Evolutionary conservation across 768 basidiomycete genomes (phyloP).

Genomic region (Trametes coccinea): DNA sequence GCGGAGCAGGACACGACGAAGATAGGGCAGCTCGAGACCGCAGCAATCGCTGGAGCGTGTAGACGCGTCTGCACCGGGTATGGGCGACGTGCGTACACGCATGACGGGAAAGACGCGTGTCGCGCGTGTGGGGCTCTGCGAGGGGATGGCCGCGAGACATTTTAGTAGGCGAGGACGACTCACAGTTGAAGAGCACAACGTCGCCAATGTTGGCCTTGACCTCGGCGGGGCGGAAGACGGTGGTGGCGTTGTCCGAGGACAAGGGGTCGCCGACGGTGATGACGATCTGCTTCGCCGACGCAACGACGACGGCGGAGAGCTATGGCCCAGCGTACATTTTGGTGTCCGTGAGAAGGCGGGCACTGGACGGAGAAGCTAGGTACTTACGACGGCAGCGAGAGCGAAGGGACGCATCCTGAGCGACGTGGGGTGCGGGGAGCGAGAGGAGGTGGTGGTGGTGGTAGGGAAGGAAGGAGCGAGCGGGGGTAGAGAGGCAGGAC

Average conservation of each 20-base stretch:
- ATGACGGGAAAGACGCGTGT: too few relatives aligned
- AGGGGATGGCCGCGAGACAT: too few relatives aligned
- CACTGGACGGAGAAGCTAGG: neutral
- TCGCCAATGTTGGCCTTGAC: conserved; percentile 50
- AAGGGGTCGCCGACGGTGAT: conserved; percentile 48
- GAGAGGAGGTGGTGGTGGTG: conserved; percentile 20
- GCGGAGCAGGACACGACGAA: neutral
- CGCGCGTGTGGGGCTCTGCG: too few relatives aligned
- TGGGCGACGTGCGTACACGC: too few relatives aligned
- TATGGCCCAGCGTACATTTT: neutral
- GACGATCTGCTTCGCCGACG: conserved; percentile 41
- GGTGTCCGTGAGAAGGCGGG: neutral
- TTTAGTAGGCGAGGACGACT: conserved; percentile 13
- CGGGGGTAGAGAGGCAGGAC: neutral
- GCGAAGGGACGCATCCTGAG: conserved; percentile 26
- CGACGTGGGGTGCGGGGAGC: conserved; percentile 5
- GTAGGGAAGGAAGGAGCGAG: conserved; percentile 17
- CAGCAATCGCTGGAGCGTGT: too few relatives aligned
- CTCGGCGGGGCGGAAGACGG: conserved; percentile 47
- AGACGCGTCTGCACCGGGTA: too few relatives aligned
- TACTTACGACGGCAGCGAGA: conserved; percentile 26
- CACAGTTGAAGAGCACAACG: conserved; percentile 58
- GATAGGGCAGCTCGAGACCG: neutral
- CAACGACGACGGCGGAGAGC: conserved; percentile 21
- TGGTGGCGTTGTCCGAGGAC: conserved; percentile 42